These are phyloP conservation scores for Rosellinia necatrix DNA, from an alignment of 2,329 filamentous ascomycete species.

Conservation along the genomic window DNA sequence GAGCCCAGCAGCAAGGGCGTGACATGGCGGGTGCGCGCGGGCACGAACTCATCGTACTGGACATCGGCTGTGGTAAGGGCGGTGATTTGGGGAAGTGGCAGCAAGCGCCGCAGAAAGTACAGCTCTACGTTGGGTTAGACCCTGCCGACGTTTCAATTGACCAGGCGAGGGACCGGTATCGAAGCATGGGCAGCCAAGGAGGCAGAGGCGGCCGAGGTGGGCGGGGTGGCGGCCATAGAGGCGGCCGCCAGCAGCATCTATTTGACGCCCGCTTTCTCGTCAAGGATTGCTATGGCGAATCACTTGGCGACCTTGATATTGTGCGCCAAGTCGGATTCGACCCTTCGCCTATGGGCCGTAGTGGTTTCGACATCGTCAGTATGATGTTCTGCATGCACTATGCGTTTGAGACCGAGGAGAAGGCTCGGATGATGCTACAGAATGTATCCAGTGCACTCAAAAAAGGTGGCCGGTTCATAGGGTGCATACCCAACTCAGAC, in stretches of 20 bases:
- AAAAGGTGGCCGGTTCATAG: slow-evolving; percentile 92
- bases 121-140: slow-evolving; percentile 91
- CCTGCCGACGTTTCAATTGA: slow-evolving; percentile 91
- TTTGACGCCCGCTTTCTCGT: slow-evolving; percentile 88
- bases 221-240: slow-evolving; percentile 50
- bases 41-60: slow-evolving; percentile 77
- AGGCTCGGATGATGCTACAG: slow-evolving; percentile 87
- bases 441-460: slow-evolving; percentile 91
- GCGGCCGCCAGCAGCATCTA: slow-evolving; percentile 58
- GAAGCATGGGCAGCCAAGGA: slow-evolving; percentile 67
- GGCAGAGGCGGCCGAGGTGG: slow-evolving; percentile 55
- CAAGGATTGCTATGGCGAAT: slow-evolving; percentile 91
- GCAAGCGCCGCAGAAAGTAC: slow-evolving; percentile 86
- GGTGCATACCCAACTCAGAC: slow-evolving; percentile 96
- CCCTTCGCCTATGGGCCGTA: slow-evolving; percentile 70
- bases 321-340: slow-evolving; percentile 89
- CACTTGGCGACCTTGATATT: slow-evolving; percentile 79
- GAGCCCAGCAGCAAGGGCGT: slow-evolving; percentile 58
- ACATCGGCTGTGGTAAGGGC: slow-evolving; percentile 96
- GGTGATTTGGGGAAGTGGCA: slow-evolving; percentile 97
- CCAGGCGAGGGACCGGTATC: slow-evolving; percentile 85
- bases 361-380: slow-evolving; percentile 92
- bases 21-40: slow-evolving; percentile 47
- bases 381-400: slow-evolving; percentile 99
- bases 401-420: slow-evolving; percentile 89